Base-by-base conservation (phyloP, 2,329 filamentous ascomycete genomes). In the Cladosporium sp. region DNA sequence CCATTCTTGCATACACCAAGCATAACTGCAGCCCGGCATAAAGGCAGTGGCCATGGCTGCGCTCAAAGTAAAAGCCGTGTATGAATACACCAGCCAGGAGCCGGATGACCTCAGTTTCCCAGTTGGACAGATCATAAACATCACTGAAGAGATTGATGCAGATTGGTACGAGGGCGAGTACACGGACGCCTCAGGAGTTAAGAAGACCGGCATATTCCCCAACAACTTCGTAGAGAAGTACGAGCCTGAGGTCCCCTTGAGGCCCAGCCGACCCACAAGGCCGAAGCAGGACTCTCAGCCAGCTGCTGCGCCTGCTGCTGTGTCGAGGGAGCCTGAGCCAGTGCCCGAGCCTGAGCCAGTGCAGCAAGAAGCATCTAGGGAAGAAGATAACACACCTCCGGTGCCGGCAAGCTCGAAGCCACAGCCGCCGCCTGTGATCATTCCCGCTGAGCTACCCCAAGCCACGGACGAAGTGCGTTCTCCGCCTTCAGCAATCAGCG, bases 211-310 rank as follows among this genome's bases (percentile, higher is more conserved):
- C 66, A 89, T 97, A 68, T 97, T 97, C 74, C 93, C 92, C 54
- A 88, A 89, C 73, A 99, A 97, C 77, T 99, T 99, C 72, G 94
- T 99, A 70, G 94, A 99, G 76, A 91, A 88, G 76, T 95, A 91
- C 75, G 93, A 97, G 74, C 94, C 94, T 38, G 88, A 87, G 59
- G 88, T 93, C 63, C 94, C 94, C 61, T 91, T 92, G 61, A 86
- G 94, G 60, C 94, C 94, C 59, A 83, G 84, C 63, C 86, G 94
- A 69, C 80, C 84, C 15, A 77, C 74, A 59, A 87, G 90, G 65
- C 76, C 83, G 55, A 92, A 88, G 78, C 89, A 85, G 71, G 85
- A 88, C 38, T 58, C 66, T 9, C 60, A 66, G 22, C 60, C 68
- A 14, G 28, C 47, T 50, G 25, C 25, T 36, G 17, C 42, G 36